Percentiles rank a stretch among this genome's conserved stretches.
These are phyloP conservation scores for Coemansia aciculifera DNA, from an alignment of 192 early-diverging fungal genomes.

Conservation along the genomic window DNA sequence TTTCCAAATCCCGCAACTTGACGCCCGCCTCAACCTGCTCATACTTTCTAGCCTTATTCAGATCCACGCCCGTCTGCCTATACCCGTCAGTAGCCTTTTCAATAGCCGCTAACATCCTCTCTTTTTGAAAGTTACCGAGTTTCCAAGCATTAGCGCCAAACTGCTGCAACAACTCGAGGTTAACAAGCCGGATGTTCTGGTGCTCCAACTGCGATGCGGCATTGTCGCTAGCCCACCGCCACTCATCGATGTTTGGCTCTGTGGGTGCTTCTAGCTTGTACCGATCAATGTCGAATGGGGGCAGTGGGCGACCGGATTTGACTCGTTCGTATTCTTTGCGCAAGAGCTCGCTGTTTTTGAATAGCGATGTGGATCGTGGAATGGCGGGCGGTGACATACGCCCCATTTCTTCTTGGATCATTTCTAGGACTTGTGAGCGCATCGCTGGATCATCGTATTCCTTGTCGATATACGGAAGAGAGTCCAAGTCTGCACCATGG, in stretches of 20 bases:
- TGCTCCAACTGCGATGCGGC: slow-evolving; percentile 54
- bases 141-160: slow-evolving; percentile 54
- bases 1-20: slow-evolving; percentile 31
- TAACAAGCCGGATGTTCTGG: slow-evolving; percentile 39
- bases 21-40: slow-evolving; percentile 41
- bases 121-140: slow-evolving; percentile 46
- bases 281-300: slow-evolving; percentile 32
- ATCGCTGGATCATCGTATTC: slow-evolving; percentile 41
- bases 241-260: slow-evolving; percentile 11
- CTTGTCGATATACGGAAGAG: slow-evolving; percentile 54
- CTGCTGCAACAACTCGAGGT: slow-evolving; percentile 49
- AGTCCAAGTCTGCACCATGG: slow-evolving; percentile 16
- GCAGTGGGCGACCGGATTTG: slow-evolving; percentile 21
- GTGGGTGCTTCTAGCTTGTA: slow-evolving; percentile 46
- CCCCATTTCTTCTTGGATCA: slow-evolving; percentile 46
- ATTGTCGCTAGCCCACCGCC: slow-evolving; percentile 37
- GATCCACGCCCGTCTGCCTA: slow-evolving; percentile 23
- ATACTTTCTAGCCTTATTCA: slow-evolving; percentile 46
- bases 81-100: slow-evolving; percentile 20
- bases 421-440: slow-evolving; percentile 23
- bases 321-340: slow-evolving; percentile 52
- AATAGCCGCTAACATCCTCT: slow-evolving; percentile 27
- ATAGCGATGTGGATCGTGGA: slow-evolving; percentile 25
- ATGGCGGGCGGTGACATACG: slow-evolving; percentile 33
- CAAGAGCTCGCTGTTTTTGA: slow-evolving; percentile 36